Evolutionary conservation across 1,284 basidiomycete genomes (phyloP).

Genomic region (Rhodotorula sp.): DNA sequence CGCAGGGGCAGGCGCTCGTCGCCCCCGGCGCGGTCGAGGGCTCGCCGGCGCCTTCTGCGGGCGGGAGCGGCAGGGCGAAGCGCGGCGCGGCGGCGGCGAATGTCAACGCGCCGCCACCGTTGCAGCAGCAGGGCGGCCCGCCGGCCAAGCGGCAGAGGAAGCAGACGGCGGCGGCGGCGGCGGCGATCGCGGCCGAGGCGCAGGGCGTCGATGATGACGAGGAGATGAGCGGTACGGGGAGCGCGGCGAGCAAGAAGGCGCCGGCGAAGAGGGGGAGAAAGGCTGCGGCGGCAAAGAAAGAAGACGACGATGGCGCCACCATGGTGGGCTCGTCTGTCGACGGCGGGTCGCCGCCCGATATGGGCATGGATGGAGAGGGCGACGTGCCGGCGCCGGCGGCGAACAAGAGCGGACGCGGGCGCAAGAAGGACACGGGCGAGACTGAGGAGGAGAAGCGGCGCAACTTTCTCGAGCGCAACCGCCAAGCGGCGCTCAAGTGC

Average conservation of each 20-base stretch:
- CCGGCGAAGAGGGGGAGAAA: constrained; percentile 30
- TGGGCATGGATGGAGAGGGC: constrained; percentile 9
- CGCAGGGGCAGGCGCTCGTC: background rate
- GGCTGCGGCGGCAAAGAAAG: constrained; percentile 50
- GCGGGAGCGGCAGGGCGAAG: constrained; percentile 8
- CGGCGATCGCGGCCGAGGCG: constrained; percentile 3
- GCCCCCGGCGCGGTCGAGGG: background rate
- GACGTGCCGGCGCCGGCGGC: constrained; percentile 6
- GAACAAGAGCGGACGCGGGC: constrained; percentile 34
- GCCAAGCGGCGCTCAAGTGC: constrained; percentile 97
- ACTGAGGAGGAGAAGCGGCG: constrained; percentile 93
- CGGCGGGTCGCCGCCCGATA: background rate
- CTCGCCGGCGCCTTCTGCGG: constrained; percentile 10
- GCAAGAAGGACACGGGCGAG: constrained; percentile 69
- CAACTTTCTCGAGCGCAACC: constrained; percentile 90
- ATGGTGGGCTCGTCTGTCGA: constrained; percentile 11
- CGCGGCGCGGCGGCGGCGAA: constrained; percentile 7
- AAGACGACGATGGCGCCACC: constrained; percentile 37
- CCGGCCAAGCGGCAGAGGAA: constrained; percentile 9
- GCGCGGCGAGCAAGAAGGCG: constrained; percentile 18
- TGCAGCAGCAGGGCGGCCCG: background rate
- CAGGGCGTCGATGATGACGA: background rate
- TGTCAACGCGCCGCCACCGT: background rate
- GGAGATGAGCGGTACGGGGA: background rate
- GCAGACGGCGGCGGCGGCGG: constrained; percentile 27